Evolutionary conservation across 2,329 filamentous ascomycete species (phyloP).

Genomic region (Penicillium vulpinum): DNA sequence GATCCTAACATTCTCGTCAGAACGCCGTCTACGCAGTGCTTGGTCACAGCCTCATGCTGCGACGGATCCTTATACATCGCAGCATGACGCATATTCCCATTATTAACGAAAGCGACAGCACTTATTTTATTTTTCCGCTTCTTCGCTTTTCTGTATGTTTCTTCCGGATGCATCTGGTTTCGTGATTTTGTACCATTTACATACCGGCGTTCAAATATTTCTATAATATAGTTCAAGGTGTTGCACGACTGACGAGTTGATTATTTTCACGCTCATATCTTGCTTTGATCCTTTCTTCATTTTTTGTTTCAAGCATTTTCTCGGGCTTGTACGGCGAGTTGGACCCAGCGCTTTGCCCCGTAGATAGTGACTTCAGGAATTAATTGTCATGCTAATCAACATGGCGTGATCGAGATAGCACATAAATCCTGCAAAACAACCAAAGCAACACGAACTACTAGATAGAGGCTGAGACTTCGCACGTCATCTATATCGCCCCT

Average conservation of each 20-base stretch:
- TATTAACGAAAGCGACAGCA: slow-evolving; percentile 28
- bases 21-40: slow-evolving; percentile 39
- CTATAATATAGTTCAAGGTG: slow-evolving; percentile 4
- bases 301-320: no score
- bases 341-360: background rate
- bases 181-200: slow-evolving; percentile 20
- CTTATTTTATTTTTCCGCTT: slow-evolving; percentile 5
- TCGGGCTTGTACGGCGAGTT: background rate
- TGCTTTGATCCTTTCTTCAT: background rate
- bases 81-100: slow-evolving; percentile 41
- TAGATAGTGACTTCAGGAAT: background rate
- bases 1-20: slow-evolving; percentile 24
- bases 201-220: slow-evolving; percentile 11
- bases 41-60: slow-evolving; percentile 29
- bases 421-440: background rate
- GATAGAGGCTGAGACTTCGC: background rate
- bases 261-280: background rate
- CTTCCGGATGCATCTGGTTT: slow-evolving; percentile 2
- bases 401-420: background rate
- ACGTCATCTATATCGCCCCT: background rate
- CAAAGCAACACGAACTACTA: background rate
- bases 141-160: slow-evolving; percentile 1
- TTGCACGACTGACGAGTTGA: slow-evolving; percentile 5
- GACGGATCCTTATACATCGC: slow-evolving; percentile 30
- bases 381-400: background rate